Evolutionary conservation across 306 rosid species (phyloP), one percentile per base, ranked within the genome.

Genomic region (Quercus mongolica): DNA sequence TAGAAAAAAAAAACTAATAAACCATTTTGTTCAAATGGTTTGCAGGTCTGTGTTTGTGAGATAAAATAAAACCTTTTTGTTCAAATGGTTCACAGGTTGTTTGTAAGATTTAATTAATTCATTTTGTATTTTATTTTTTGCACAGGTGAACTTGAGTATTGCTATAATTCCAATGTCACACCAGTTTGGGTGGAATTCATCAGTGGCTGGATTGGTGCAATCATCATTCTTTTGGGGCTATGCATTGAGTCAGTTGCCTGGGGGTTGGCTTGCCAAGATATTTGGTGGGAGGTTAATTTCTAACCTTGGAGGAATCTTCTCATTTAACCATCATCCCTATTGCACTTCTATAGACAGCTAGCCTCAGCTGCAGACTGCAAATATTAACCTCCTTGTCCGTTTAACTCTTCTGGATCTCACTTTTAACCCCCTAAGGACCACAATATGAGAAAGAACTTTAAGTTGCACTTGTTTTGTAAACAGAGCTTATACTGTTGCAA

Each of bases 141-240:
- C 75, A 71, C 90, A 93, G 99, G 99, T 95, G 84, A 95, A 95
- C 84, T 86, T 95, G 92, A 95, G 99, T 77, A 17, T 96, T 86
- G 97, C 99, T 30, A 91, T 93, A 83, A 91, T 96, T 78, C 99
- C 98, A 56, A 86, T 93, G 96, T 96, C 99, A 9, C 98, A 91
- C 82, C 97, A 93, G 86, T 91, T 91, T 87, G 94, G 94, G 75
- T 96, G 99, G 99, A 96, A 88, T 83, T 90, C 98, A 0, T 91
- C 99, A 6, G 81, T 75, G 63, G 98, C 98, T 46, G 99, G 99
- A 69, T 86, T 95, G 96, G 99, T 95, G 76, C 99, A 95, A 76
- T 95, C 99, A 13, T 91, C 99, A 56, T 95, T 95, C 93, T 95
- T 95, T 83, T 93, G 99, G 99, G 99, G 99, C 67, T 95, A 95